A percentile compares a stretch with the other conserved stretches of the same genome.
These are phyloP conservation scores for Candida namnaoensis DNA, from an alignment of 805 yeast genomes.

Conservation along the genomic window DNA sequence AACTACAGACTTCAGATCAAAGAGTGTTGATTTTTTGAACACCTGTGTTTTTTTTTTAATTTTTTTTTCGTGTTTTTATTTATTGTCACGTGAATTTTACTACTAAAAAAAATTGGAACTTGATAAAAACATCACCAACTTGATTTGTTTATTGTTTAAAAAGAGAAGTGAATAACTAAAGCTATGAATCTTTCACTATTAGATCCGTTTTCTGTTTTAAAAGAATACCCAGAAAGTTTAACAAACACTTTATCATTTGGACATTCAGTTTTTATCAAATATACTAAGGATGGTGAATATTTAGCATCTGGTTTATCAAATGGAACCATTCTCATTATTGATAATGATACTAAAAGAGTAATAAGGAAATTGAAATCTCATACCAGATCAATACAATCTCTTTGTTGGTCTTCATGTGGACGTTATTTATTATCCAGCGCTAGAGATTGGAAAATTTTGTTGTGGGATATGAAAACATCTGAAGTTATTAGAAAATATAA, in stretches of 20 bases:
- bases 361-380: slow-evolving; percentile 57
- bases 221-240: slow-evolving; percentile 85
- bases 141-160: too few species aligned
- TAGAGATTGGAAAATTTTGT: slow-evolving; percentile 72
- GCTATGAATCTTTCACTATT: slow-evolving; percentile 77
- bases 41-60: too few species aligned
- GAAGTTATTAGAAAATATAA: slow-evolving; percentile 33
- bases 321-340: slow-evolving; percentile 69
- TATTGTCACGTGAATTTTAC: too few species aligned
- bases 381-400: slow-evolving; percentile 60
- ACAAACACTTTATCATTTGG: slow-evolving; percentile 62
- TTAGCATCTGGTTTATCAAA: slow-evolving; percentile 72
- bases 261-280: slow-evolving; percentile 57
- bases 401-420: slow-evolving; percentile 71
- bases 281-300: slow-evolving; percentile 74
- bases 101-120: too few species aligned
- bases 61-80: too few species aligned
- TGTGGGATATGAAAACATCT: slow-evolving; percentile 63
- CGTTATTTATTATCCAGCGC: slow-evolving; percentile 60
- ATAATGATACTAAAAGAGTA: slow-evolving; percentile 56
- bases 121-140: too few species aligned
- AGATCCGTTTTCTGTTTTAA: slow-evolving; percentile 87
- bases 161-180: too few species aligned
- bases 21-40: too few species aligned
- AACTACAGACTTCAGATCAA: too few species aligned